Evolutionary conservation across 139 green algal species (phyloP), one percentile per base, ranked within the genome.

Genomic region (Chlorella vulgaris): DNA sequence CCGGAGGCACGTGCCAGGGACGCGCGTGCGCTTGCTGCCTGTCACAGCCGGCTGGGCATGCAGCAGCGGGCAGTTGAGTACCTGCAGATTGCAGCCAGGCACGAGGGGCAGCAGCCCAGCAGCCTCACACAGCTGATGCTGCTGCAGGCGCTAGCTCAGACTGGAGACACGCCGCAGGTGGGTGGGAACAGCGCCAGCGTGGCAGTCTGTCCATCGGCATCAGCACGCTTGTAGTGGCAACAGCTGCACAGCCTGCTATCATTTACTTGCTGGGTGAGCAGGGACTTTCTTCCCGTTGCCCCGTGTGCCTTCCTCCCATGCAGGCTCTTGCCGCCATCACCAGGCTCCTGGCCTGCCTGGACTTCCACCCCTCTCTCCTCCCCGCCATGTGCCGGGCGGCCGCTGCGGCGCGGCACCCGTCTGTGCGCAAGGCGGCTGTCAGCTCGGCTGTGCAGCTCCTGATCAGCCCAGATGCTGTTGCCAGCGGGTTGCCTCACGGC

Each of bases 31-130:
- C 53, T 85, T 21, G 63, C 81, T 7, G 22, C 71, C 4, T 82
- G 74, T 40, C 71, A 81, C 58, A n/a, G 24, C 38, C 15, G 51
- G 3, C 55, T 76, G 22, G 65, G 66, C 4, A 58, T 69, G 53
- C 70, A 73, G n/a, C 68, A 74, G 76, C 19, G 73, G n/a, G 81
- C 81, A 3, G 42, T 42, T 8, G 81, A 85, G 26, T 85, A 80
- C 22, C 29, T 85, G 29, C 53, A 81, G 21, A 38, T 85, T 1
- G 81, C 81, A 13, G 74, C 74, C 1, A 33, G 50, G 0, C 77
- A 83, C 10, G 73, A 85, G n/a, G n/a, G n/a, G 73, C n/a, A 66
- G 38, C 53, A 47, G 36, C 42, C 50, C 50, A 76, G 53, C 65
- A 60, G 50, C 39, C 29, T 73, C 8, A 75, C 81, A 21, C 60